phyloP scores from a whole-genome alignment of 768 basidiomycete species.

The Dacryopinax spathularia region DNA sequence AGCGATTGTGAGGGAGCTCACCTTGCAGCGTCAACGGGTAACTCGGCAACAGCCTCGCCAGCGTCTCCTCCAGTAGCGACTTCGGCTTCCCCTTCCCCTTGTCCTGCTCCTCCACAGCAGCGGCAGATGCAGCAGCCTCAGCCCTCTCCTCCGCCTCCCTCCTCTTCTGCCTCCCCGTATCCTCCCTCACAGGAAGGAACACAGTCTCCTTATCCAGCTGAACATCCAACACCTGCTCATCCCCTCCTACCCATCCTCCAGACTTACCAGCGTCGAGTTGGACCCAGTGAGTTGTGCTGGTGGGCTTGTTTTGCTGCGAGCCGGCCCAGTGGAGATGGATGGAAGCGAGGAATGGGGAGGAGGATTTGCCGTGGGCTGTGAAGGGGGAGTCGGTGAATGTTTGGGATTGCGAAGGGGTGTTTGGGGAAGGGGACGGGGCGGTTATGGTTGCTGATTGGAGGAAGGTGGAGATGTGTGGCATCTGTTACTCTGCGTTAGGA shows the following conservation, averaged over 20 bases:
- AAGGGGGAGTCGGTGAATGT: conserved; percentile 29
- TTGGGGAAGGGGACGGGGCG: not conserved
- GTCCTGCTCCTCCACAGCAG: not conserved
- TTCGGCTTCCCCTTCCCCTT: not conserved
- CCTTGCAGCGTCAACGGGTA: not conserved
- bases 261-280: conserved; percentile 34
- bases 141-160: not conserved
- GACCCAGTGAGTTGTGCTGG: conserved; percentile 40
- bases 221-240: conserved; percentile 38
- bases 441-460: conserved; percentile 24
- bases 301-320: conserved; percentile 27
- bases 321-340: conserved; percentile 31
- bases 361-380: conserved; percentile 28
- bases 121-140: not conserved
- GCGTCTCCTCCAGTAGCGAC: not conserved
- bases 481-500: no score
- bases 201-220: conserved; percentile 34
- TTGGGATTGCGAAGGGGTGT: conserved; percentile 16
- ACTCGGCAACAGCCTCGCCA: not conserved
- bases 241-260: conserved; percentile 28
- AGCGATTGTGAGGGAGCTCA: not conserved
- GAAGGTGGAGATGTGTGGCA: conserved; percentile 25
- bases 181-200: conserved; percentile 23
- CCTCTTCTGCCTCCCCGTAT: not conserved
- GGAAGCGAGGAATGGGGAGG: conserved; percentile 34